Conservation (phyloP, 2,329 filamentous ascomycete genomes). For the Didymella exigua region DNA sequence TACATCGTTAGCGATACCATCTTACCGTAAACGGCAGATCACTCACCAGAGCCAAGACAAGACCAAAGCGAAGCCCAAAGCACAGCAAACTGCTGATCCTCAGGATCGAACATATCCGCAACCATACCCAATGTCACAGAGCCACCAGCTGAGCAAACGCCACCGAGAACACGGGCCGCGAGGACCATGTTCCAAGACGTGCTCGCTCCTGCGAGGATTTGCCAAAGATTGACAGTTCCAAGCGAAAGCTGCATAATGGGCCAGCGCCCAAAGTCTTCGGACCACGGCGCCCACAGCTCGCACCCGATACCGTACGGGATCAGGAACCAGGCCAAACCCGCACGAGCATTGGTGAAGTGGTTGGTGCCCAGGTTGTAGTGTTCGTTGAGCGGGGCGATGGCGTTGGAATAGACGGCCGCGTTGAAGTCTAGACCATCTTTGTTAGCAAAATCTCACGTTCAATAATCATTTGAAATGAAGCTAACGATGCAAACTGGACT, state of each 20-base stretch:
- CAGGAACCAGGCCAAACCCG: conserved; percentile 77
- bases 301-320: conserved; percentile 83
- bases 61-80: conserved; percentile 59
- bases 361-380: conserved; percentile 58
- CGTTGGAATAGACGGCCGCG: conserved; percentile 61
- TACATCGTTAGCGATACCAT: conserved; percentile 53
- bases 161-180: conserved; percentile 57
- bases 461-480: conserved; percentile 39
- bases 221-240: conserved; percentile 72
- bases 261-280: conserved; percentile 78
- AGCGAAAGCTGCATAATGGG: conserved; percentile 74
- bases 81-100: conserved; percentile 72
- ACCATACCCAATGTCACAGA: conserved; percentile 69
- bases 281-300: conserved; percentile 82
- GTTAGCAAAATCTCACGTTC: conserved; percentile 39
- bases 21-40: conserved; percentile 41
- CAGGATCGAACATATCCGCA: conserved; percentile 65
- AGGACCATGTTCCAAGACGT: conserved; percentile 67
- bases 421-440: conserved; percentile 54
- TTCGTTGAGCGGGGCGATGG: conserved; percentile 57
- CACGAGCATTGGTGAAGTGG: conserved; percentile 50
- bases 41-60: conserved; percentile 68
- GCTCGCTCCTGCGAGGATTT: conserved; percentile 66
- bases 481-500: not conserved
- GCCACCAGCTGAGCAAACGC: conserved; percentile 61